Evolutionary conservation across 225 moss, liverwort and hornwort species (phyloP), one percentile per base, ranked within the genome.

Genomic region (Pleurozium schreberi): DNA sequence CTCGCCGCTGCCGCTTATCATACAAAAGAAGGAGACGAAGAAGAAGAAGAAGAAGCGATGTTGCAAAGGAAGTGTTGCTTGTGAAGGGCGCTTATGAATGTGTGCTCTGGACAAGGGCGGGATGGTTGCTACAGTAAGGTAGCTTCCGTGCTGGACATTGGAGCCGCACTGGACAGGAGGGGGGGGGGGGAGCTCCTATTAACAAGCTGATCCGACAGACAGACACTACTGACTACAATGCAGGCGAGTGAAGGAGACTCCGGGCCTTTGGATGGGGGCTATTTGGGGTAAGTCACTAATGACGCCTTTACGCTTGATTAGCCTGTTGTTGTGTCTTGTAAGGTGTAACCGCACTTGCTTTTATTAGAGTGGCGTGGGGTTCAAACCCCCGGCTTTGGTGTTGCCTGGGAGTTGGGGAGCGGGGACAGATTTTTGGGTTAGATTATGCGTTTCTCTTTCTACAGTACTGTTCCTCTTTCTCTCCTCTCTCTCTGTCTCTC

Each of bases 261-360:
- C 38, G 25, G 43, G 65, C 82, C 49, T 83, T n/a, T 26, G 62
- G 82, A 82, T 57, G 63, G 90, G 36, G 91, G 87, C 92, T 93
- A 89, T 93, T 80, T 91, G 73, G 83, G 82, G 87, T 65, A 61
- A 84, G 89, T 80, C 80, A 90, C 91, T 91, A 91, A 90, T 89
- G 90, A 89, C 89, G 89, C 75, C 85, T 79, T 62, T 69, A 84
- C 38, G 83, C 53, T 85, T 89, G 88, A 93, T 91, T 90, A 91
- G 91, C 86, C 84, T 82, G 84, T 73, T 88, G 88, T 69, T 79
- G 82, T 91, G 91, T 89, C 92, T 91, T 91, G 89, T 76, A 89
- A 89, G 91, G 87, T 58, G 91, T 83, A 89, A 91, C 89, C 82
- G 87, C 89, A 81, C 84, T 89, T 92, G 90, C 92, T 74, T 92